A percentile compares a stretch with the other conserved stretches of the same genome.
Conservation (phyloP, 177 flowering plant species). For the Vitis hybrid region DNA sequence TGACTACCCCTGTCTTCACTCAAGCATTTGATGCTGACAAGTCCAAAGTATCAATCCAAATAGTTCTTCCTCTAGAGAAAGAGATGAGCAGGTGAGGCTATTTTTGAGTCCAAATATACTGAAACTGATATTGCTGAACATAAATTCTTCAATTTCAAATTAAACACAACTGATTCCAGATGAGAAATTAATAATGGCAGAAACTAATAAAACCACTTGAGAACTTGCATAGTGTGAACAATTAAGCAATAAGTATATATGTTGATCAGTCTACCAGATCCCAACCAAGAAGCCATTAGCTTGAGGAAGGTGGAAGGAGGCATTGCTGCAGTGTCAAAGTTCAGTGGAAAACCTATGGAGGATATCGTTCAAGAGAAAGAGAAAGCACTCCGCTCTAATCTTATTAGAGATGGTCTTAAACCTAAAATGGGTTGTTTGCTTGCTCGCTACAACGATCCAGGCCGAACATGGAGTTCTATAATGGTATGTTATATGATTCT, state of each 20-base stretch:
- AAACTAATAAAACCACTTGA: not conserved
- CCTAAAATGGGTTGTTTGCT: slow-evolving; percentile 73
- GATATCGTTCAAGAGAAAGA: slow-evolving; percentile 69
- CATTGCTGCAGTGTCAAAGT: slow-evolving; percentile 71
- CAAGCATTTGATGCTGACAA: slow-evolving; percentile 53
- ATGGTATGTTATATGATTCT: slow-evolving; percentile 46
- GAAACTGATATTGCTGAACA: no score
- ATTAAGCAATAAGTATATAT: not conserved
- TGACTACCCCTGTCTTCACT: slow-evolving; percentile 97
- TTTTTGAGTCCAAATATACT: not conserved
- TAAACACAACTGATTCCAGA: no score
- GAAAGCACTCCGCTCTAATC: slow-evolving; percentile 45
- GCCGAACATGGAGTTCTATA: slow-evolving; percentile 70
- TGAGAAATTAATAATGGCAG: no score
- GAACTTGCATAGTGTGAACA: not conserved
- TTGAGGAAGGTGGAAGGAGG: slow-evolving; percentile 78
- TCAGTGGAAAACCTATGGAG: slow-evolving; percentile 85
- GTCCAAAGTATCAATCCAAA: slow-evolving; percentile 68
- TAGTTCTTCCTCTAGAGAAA: slow-evolving; percentile 78
- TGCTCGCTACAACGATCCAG: slow-evolving; percentile 95
- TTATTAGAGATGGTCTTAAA: slow-evolving; percentile 64
- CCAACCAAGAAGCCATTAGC: slow-evolving; percentile 51
- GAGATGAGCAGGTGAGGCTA: slow-evolving; percentile 57
- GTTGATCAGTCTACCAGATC: slow-evolving; percentile 67
- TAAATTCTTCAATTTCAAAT: no score